A percentile compares a stretch with the other conserved stretches of the same genome.
These are phyloP conservation scores for Phytophthora hybrid DNA, from an alignment of 352 stramenopile genomes.

Conservation along the genomic window DNA sequence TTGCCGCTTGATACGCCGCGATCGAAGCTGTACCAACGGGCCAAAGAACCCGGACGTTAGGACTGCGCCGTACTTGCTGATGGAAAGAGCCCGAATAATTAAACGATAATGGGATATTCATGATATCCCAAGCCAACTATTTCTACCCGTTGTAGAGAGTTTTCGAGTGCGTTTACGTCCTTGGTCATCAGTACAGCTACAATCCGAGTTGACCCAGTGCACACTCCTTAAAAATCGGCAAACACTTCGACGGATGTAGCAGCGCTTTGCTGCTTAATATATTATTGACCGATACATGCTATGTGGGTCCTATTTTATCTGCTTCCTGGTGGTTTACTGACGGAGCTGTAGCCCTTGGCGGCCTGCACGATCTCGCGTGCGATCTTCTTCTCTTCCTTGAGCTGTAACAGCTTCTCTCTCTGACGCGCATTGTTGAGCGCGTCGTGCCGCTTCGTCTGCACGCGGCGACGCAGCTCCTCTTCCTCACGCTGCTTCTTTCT, in stretches of 20 bases:
- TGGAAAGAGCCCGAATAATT: not conserved
- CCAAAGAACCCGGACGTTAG: no score
- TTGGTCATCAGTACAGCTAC: no score
- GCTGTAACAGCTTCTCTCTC: constrained; percentile 83
- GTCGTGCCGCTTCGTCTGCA: constrained; percentile 90
- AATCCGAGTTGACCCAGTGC: no score
- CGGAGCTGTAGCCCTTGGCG: constrained; percentile 63
- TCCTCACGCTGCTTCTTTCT: constrained; percentile 80
- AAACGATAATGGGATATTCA: not conserved
- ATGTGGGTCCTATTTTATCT: constrained; percentile 30
- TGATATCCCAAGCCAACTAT: no score
- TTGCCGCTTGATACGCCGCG: constrained; percentile 13
- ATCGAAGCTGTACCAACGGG: not conserved
- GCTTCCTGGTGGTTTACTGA: constrained; percentile 40
- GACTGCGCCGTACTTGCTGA: not conserved
- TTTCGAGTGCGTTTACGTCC: no score
- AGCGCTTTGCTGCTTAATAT: not conserved
- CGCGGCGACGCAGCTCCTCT: constrained; percentile 85
- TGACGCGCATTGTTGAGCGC: constrained; percentile 83
- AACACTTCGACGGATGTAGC: no score
- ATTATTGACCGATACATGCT: constrained; percentile 19
- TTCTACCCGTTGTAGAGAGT: no score
- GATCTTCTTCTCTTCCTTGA: constrained; percentile 92
- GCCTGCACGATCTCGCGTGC: constrained; percentile 88
- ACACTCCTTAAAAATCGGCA: no score